A percentile compares a stretch with the other conserved stretches of the same genome.
phyloP scores from a whole-genome alignment of 306 rosid species.

The Prosopis cineraria region DNA sequence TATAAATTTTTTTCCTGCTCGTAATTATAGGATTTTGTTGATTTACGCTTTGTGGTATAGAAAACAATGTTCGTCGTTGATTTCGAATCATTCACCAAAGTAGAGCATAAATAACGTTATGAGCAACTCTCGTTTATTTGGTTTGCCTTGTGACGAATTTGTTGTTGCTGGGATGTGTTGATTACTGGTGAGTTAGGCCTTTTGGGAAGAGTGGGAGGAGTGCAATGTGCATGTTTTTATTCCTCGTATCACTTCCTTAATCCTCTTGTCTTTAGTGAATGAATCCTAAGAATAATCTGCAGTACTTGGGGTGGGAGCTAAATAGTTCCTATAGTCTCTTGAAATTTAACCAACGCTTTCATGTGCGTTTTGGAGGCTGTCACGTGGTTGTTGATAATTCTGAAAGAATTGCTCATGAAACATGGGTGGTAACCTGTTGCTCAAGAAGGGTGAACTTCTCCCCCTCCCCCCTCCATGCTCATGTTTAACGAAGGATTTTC shows the following conservation, averaged over 20 bases:
- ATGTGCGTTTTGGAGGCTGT: not conserved
- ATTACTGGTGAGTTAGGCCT: not conserved
- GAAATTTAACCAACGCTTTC: not conserved
- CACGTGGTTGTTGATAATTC: not conserved
- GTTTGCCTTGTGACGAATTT: not conserved
- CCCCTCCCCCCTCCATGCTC: not conserved
- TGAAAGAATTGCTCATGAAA: not conserved
- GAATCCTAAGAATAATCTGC: not conserved
- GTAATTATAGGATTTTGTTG: not conserved
- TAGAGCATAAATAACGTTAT: not conserved
- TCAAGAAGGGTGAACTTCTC: not conserved
- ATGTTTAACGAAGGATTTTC: conserved; percentile 1
- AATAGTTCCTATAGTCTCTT: not conserved
- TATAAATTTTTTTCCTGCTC: not conserved
- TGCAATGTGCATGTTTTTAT: not conserved
- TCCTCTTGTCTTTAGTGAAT: not conserved
- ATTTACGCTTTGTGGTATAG: not conserved
- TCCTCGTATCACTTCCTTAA: not conserved
- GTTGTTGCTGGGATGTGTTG: not conserved
- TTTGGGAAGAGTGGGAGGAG: not conserved
- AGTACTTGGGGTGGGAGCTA: not conserved
- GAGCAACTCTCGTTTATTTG: not conserved
- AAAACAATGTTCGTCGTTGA: not conserved
- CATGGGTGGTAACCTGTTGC: not conserved
- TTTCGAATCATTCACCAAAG: not conserved